Base-by-base conservation (phyloP, 805 yeast genomes). In the Starmerella apicola region DNA sequence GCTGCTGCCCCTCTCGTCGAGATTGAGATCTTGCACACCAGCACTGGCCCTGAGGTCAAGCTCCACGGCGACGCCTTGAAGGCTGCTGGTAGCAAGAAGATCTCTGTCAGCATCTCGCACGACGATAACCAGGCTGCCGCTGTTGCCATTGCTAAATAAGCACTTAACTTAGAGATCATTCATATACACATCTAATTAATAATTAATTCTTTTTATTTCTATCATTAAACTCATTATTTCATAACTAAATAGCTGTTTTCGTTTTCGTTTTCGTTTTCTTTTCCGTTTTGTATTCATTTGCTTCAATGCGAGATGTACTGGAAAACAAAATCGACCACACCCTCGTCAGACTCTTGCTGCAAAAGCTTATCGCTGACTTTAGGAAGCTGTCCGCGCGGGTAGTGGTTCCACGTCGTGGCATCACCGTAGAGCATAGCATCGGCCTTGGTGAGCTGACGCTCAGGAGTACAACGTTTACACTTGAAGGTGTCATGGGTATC, bases 41-140 rank as follows among this genome's bases (percentile, higher is more conserved):
- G 75, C 41, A 86, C 86, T 39, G 94, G 82, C 37, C 99, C 99
- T 39, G 63, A 65, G 43, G 98, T 93, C 48, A 60, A 56, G 17
- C 71, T 91, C 54, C 66, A 68, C 46, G 96, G 96, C 37, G 69
- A 65, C 37, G 97, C 98, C 34, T 66, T 72, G 53, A 57, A 61
- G 24, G 81, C 84, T 49, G 96, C 97, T 31, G 57, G 67, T 17
- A 62, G 65, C 40, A 76, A 77, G 39, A 60, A 64, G 25, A 80
- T 91, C 47, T 81, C 73, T 57, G 94, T 91, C 43, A 82, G 95
- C 31, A 91, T 91, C 52, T 81, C 95, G 18, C 99, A 91, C 60
- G 95, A 88, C 58, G 98, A 93, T 53, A 71, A 80, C 68, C 99
- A 91, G 70, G 83, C 95, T 31, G 91, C 94, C 48, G 97, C 98